Base-by-base conservation (phyloP, 345 rosid genomes). In the Raphanus sativus region DNA sequence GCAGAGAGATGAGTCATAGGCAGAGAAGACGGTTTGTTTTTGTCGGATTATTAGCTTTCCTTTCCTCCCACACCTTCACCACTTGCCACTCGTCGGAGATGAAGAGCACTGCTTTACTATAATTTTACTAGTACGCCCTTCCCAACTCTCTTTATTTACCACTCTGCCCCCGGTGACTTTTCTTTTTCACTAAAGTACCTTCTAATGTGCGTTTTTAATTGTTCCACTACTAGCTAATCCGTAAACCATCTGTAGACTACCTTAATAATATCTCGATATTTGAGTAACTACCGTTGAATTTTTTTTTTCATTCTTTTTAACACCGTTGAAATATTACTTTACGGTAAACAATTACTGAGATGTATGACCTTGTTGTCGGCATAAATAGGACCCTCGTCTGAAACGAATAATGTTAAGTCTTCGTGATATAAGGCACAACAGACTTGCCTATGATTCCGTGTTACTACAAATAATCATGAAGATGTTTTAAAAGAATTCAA, bases 1-100 rank as follows among this genome's bases (percentile, higher is more conserved):
- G 26, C 66, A 17, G 75, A 62, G 76, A 77, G 76, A 77, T 63
- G 74, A 73, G 33, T 73, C 38, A 67, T 59, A 16, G 11, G 8
- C 66, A 73, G 70, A 73, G 74, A 66, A 74, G 78, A 79, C 78
- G 82, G 78, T 79, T 79, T 73, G 78, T 74, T 74, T 71, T 58
- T 79, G 52, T 79, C 79, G 79, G 59, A 70, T 73, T 34, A 4
- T 13, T 60, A 70, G 59, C 65, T 65, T 70, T 64, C 71, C 50
- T 40, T 40, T 33, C 45, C 60, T 33, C 45, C 60, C 76, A 69
- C 70, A 79, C 50, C 60, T 68, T 73, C 82, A 67, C 62, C 82
- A 73, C 2, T 68, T 74, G 82, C 82, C 82, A 74, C 82, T 70
- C 65, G 67, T 73, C 67, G 74, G 80, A 71, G 76, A 74, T 54